Evolutionary conservation across 345 rosid genomes (phyloP).

Genomic region (Murraya paniculata): DNA sequence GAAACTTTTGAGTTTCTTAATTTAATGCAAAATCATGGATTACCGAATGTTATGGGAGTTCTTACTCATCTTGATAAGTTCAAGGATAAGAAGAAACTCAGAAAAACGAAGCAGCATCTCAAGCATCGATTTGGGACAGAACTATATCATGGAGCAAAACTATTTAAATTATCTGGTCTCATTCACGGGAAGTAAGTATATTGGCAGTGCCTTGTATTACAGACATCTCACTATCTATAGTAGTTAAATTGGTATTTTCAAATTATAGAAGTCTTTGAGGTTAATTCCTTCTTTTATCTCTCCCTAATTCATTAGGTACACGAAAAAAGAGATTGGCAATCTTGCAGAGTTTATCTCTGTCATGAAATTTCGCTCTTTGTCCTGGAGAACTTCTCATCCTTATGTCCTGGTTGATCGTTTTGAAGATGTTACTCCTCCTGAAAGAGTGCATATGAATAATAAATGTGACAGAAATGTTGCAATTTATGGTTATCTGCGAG

Average conservation of each 20-base stretch:
- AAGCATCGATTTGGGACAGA: constrained; percentile 98
- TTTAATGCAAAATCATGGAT: constrained; percentile 92
- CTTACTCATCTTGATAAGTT: constrained; percentile 96
- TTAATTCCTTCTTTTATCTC: neutral
- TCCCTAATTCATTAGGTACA: constrained; percentile 49
- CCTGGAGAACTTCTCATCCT: constrained; percentile 93
- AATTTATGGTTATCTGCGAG: constrained; percentile 85
- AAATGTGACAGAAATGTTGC: constrained; percentile 90
- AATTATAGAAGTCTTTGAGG: neutral
- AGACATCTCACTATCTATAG: neutral
- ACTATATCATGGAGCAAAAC: constrained; percentile 80
- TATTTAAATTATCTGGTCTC: constrained; percentile 89
- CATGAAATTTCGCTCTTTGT: constrained; percentile 70
- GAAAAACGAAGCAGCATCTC: constrained; percentile 82
- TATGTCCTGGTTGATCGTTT: constrained; percentile 85
- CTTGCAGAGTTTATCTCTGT: constrained; percentile 80
- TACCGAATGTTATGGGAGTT: constrained; percentile 93
- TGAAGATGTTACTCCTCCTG: constrained; percentile 95
- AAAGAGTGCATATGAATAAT: constrained; percentile 55
- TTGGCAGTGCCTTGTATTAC: neutral
- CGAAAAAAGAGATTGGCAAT: constrained; percentile 71
- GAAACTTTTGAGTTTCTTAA: constrained; percentile 97
- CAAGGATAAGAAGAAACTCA: constrained; percentile 84
- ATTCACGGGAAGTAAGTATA: constrained; percentile 80
- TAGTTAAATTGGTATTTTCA: neutral